Evolutionary conservation across 495 filamentous ascomycete genomes (phyloP).

Genomic region (Aspergillus hancockii): DNA sequence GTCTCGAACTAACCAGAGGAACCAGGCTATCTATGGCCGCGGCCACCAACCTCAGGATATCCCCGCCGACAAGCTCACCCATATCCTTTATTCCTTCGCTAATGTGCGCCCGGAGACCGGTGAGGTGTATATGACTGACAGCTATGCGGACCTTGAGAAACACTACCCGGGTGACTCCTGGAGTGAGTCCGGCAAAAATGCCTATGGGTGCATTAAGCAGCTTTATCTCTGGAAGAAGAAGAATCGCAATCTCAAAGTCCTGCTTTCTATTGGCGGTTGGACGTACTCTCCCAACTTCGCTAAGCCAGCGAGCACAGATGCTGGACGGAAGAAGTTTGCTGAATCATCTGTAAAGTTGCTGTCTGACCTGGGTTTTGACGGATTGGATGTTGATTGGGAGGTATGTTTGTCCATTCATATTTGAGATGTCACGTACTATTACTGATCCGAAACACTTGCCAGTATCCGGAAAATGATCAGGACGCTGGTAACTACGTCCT

Average conservation of each 20-base stretch:
- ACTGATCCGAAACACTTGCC: neutral
- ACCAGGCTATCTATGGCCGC: slow-evolving; percentile 70
- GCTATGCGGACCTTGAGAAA: slow-evolving; percentile 81
- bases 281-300: slow-evolving; percentile 89
- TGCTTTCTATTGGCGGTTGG: slow-evolving; percentile 96
- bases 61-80: slow-evolving; percentile 74
- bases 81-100: slow-evolving; percentile 80
- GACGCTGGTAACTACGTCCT: slow-evolving; percentile 66
- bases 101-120: slow-evolving; percentile 60
- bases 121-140: slow-evolving; percentile 77
- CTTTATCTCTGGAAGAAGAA: slow-evolving; percentile 85
- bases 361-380: slow-evolving; percentile 63
- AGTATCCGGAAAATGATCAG: slow-evolving; percentile 33
- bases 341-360: slow-evolving; percentile 63
- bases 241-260: slow-evolving; percentile 84
- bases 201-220: slow-evolving; percentile 79
- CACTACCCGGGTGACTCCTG: slow-evolving; percentile 62
- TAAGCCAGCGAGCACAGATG: slow-evolving; percentile 56
- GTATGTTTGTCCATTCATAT: slow-evolving; percentile 13
- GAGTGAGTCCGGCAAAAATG: slow-evolving; percentile 46
- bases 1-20: neutral
- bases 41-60: slow-evolving; percentile 75
- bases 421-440: too few relatives aligned
- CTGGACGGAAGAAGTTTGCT: slow-evolving; percentile 70
- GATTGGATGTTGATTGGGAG: slow-evolving; percentile 67